phyloP scores from a whole-genome alignment of 805 yeast species.

The Lachancea mirantina region DNA sequence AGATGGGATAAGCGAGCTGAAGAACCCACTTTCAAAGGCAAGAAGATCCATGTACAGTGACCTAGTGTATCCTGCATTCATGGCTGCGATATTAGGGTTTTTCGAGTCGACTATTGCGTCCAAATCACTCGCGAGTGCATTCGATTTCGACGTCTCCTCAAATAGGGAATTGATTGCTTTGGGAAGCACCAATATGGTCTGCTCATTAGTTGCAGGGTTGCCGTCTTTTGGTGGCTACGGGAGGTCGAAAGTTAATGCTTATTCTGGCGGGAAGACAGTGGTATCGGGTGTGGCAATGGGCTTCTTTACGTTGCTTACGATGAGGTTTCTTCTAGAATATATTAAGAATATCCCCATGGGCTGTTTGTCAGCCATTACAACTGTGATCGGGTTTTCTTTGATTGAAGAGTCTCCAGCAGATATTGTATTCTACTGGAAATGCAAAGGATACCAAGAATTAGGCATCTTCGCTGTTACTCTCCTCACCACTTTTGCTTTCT shows the following conservation, averaged over 20 bases:
- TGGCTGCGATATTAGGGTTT: conserved; percentile 80
- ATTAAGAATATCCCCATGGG: conserved; percentile 74
- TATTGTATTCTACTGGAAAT: conserved; percentile 59
- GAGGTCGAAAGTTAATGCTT: conserved; percentile 78
- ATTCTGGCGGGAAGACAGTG: conserved; percentile 83
- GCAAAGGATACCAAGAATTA: conserved; percentile 73
- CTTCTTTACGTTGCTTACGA: conserved; percentile 58
- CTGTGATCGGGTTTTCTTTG: conserved; percentile 67
- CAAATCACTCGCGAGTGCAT: conserved; percentile 71
- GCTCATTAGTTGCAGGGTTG: conserved; percentile 55
- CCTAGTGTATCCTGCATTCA: conserved; percentile 60
- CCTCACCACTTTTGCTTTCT: conserved; percentile 55
- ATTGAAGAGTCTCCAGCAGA: conserved; percentile 83
- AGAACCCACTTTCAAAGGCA: conserved; percentile 49
- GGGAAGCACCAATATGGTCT: conserved; percentile 64
- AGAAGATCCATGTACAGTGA: conserved; percentile 44
- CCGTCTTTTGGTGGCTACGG: conserved; percentile 98
- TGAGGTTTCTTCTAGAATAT: conserved; percentile 49
- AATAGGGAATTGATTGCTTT: conserved; percentile 88
- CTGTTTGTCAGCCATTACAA: conserved; percentile 71
- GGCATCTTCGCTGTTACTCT: conserved; percentile 61
- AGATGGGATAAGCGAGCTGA: conserved; percentile 38
- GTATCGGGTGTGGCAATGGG: conserved; percentile 82
- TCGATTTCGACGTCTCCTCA: conserved; percentile 58
- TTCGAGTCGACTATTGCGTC: conserved; percentile 92